phyloP scores from a whole-genome alignment of 2,329 filamentous ascomycete genomes.

The Metarhizium anisopliae region DNA sequence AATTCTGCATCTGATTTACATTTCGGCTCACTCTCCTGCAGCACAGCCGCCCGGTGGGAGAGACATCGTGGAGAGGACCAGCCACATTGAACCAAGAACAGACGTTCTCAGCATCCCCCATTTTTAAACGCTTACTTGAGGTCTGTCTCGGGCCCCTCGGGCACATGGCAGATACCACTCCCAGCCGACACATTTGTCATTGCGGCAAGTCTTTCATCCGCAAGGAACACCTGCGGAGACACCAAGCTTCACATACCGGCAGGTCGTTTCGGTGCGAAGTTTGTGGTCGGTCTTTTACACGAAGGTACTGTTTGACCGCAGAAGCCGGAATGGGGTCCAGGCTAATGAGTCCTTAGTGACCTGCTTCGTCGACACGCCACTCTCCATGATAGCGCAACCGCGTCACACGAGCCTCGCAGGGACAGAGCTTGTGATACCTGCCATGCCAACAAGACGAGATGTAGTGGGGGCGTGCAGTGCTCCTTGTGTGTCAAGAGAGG shows the following conservation, averaged over 20 bases:
- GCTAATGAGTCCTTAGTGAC: constrained; percentile 17
- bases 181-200: constrained; percentile 25
- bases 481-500: constrained; percentile 29
- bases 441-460: constrained; percentile 36
- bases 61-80: neutral
- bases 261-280: constrained; percentile 24
- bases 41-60: neutral
- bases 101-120: neutral
- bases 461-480: constrained; percentile 30
- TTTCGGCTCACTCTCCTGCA: neutral
- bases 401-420: constrained; percentile 21
- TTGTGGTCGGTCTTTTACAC: constrained; percentile 29
- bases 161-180: constrained; percentile 4
- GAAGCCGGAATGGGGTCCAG: neutral
- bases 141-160: neutral
- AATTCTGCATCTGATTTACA: neutral
- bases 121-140: neutral
- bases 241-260: constrained; percentile 29
- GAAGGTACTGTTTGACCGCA: constrained; percentile 18
- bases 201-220: constrained; percentile 31
- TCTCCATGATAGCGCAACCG: constrained; percentile 22
- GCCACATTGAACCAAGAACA: neutral
- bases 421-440: constrained; percentile 34
- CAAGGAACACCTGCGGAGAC: constrained; percentile 30
- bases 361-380: constrained; percentile 28